Evolutionary conservation across 169 alveolate genomes (phyloP), one percentile per base, ranked within the genome.

Genomic region (Eimeria necatrix): DNA sequence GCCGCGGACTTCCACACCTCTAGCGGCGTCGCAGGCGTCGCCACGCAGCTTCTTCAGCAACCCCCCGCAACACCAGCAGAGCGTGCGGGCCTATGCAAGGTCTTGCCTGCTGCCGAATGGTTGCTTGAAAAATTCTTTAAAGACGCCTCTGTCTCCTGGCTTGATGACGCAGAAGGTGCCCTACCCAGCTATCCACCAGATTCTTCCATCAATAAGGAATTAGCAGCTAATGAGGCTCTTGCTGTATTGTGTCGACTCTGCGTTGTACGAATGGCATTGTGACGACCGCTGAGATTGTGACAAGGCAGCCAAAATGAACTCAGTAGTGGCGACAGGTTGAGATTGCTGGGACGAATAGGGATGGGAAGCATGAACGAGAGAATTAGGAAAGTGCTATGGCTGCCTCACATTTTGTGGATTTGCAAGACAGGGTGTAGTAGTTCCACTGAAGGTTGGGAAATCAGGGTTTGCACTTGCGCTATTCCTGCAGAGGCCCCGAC

Each of bases 51-150:
- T 10, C 22, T 41, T 18, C 76, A 46, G 32, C 91, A 53, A 32
- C 91, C 91, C 22, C 91, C 91, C n/a, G 64, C 78, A 61, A 92
- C 95, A 0, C 76, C 86, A 22, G 92, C 92, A 3, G 95, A 92
- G 51, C 95, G 95, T 22, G 95, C 74, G 48, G 95, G 95, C 20
- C 92, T 92, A 5, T 80, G 92, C 73, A 92, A 92, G 51, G 92
- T 92, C 46, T 4, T n/a, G 41, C n/a, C 89, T 18, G 95, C 92
- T 26, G 73, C 88, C 22, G 84, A 92, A 26, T 92, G 95, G 95
- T 51, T 92, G 52, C 64, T 61, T n/a, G 95, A 92, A 64, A 92
- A 92, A 74, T 92, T 92, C 64, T 86, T 92, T 41, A 91, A 91
- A 91, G 95, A 76, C 56, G 46, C 49, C 12, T 5, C 73, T 26